A percentile compares a stretch with the other conserved stretches of the same genome.
phyloP scores from a whole-genome alignment of 1,284 basidiomycete genomes.

The Ustilago loliicola region DNA sequence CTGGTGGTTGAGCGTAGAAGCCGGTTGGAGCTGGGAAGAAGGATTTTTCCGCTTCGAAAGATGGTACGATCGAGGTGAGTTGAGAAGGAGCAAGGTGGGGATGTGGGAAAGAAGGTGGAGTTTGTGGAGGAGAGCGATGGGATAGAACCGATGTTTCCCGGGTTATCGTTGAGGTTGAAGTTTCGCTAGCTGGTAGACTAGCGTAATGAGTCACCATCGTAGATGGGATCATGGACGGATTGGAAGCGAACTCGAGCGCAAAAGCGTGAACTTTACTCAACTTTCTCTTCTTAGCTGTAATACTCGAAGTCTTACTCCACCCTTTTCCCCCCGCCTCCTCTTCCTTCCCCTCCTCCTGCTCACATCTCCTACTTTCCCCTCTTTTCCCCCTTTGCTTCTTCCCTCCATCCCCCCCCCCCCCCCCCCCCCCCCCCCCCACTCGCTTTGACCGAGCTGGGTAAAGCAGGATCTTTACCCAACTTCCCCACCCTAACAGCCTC shows the following conservation, averaged over 20 bases:
- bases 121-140: background rate
- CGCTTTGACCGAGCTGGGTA: too few relatives aligned
- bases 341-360: background rate
- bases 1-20: background rate
- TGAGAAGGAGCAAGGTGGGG: too few relatives aligned
- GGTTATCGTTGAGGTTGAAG: background rate
- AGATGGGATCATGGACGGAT: background rate
- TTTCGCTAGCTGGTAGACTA: too few relatives aligned
- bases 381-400: conserved; percentile 25
- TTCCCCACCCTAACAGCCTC: conserved; percentile 12
- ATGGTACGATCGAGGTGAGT: too few relatives aligned
- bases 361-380: background rate
- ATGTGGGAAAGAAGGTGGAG: too few relatives aligned
- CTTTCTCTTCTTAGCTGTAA: conserved; percentile 33
- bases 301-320: conserved; percentile 30
- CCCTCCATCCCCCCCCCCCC: too few relatives aligned
- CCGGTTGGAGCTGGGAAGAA: background rate
- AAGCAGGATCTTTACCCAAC: conserved; percentile 1
- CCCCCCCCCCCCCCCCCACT: too few relatives aligned
- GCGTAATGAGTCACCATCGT: too few relatives aligned
- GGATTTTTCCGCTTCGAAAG: too few relatives aligned
- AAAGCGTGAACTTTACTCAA: conserved; percentile 31
- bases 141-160: background rate
- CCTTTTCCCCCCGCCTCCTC: background rate
- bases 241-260: conserved; percentile 15